Base-by-base conservation (phyloP, 768 basidiomycete genomes). In the Tylopilus intermedius region DNA sequence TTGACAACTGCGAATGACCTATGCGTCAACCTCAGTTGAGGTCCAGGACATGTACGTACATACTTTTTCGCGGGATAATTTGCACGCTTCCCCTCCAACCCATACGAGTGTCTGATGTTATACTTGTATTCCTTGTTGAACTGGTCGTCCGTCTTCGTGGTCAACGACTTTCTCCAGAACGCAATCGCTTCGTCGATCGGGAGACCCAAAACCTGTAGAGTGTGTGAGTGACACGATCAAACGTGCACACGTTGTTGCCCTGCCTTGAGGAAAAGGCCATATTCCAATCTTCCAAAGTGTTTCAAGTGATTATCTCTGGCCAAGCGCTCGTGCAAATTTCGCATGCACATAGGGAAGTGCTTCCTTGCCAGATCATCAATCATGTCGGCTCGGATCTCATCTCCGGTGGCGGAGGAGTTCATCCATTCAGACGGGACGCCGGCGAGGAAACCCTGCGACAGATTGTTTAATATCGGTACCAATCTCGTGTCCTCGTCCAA, bases 121-220 rank as follows among this genome's bases (percentile, higher is more conserved):
- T 99, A 99, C 62, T 83, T 86, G 78, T 97, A 86, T 66, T 96
- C 90, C 67, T 98, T 99, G 75, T 94, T 95, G 72, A 98, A 99
- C 67, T 92, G 87, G 72, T 97, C 93, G 53, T 97, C 95, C 9
- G 86, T 83, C 50, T 91, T 82, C 6, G 68, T 69, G 8, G 70
- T 82, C 67, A 95, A 96, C 24, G 89, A 85, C 65, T 84, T 89
- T 49, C 91, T 77, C 96, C 96, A 99, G 70, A 96, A 99, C 9
- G 79, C 72, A 44, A 97, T 67, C 1, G 96, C 94, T 71, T 99
- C 96, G 14, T 99, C 95, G 33, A 99, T 82, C 0, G 94, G 86
- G 52, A 99, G 71, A 8, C 96, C 96, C 51, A 98, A 75, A 2
- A 90, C 90, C 95, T 96, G 62, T 14, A 24, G 22, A 13, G 35